These are phyloP conservation scores for Penicillium sumatraense DNA, from an alignment of 2,329 filamentous ascomycete species.

Conservation along the genomic window DNA sequence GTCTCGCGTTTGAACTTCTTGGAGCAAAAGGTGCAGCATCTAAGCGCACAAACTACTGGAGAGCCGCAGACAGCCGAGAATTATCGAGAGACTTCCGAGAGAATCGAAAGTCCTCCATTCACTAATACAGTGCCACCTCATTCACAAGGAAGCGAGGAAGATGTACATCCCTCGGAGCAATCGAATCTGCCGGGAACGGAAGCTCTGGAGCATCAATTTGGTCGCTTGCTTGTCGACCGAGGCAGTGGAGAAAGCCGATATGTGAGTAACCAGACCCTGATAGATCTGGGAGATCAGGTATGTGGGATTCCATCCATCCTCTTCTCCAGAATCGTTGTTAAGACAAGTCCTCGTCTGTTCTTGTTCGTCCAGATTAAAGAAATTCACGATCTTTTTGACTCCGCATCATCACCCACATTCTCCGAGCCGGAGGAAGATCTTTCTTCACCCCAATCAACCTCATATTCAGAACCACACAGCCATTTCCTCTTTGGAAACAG, in stretches of 20 bases:
- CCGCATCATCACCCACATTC: neutral
- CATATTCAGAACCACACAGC: neutral
- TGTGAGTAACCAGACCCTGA: neutral
- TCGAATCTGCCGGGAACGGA: neutral
- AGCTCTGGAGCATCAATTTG: neutral
- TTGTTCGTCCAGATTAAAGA: conserved; percentile 5
- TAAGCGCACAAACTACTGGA: neutral
- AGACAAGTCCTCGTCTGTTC: neutral
- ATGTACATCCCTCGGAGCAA: neutral
- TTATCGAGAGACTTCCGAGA: neutral
- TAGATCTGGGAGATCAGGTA: conserved; percentile 4
- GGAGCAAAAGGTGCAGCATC: neutral
- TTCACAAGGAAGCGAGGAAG: neutral
- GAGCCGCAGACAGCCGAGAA: too few species aligned
- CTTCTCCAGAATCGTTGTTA: neutral
- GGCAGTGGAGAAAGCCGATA: neutral
- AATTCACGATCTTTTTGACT: neutral
- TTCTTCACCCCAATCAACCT: neutral
- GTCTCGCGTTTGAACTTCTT: neutral
- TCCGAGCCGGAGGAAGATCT: neutral
- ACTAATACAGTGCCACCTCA: neutral
- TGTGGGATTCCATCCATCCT: neutral
- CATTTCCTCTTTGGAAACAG: neutral
- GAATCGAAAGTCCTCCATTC: too few species aligned
- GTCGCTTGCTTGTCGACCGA: neutral